A percentile compares a stretch with the other conserved stretches of the same genome.
Conservation (phyloP, 371 early-diverging fungal species). For the Apophysomyces trapeziformis region DNA sequence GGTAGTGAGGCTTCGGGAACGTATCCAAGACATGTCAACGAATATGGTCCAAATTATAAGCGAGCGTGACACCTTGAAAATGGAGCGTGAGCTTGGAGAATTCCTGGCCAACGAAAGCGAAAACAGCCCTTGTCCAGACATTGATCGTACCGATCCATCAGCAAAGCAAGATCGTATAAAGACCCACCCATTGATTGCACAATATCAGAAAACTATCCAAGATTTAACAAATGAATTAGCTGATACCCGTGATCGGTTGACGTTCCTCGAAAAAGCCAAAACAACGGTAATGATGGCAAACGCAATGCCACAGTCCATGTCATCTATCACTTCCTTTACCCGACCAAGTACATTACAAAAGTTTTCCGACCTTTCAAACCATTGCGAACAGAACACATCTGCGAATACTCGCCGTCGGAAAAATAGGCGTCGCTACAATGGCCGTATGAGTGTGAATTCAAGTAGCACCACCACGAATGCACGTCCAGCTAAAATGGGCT, state of each 20-base stretch:
- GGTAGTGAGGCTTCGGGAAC: conserved; percentile 58
- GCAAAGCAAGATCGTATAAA: conserved; percentile 2
- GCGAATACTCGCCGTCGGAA: conserved; percentile 1
- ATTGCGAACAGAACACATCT: not conserved
- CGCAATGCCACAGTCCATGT: conserved; percentile 6
- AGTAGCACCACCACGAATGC: conserved; percentile 12
- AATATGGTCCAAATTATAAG: conserved; percentile 60
- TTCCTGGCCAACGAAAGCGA: conserved; percentile 10
- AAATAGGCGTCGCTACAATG: conserved; percentile 2
- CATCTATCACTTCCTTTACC: not conserved
- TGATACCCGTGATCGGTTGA: conserved; percentile 35
- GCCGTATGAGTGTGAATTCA: conserved; percentile 1
- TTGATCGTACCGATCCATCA: not conserved
- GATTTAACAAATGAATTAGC: conserved; percentile 44
- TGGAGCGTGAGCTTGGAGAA: conserved; percentile 47
- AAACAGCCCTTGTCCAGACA: not conserved
- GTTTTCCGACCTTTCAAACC: conserved; percentile 2
- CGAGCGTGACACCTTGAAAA: conserved; percentile 65
- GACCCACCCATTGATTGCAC: conserved; percentile 49
- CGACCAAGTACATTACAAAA: conserved; percentile 9
- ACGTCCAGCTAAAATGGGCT: conserved; percentile 12
- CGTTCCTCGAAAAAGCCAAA: conserved; percentile 27
- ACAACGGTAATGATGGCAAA: conserved; percentile 19
- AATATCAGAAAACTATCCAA: conserved; percentile 54
- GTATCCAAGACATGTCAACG: conserved; percentile 50